Conservation (phyloP, 371 early-diverging fungal species). For the Rhizopus stolonifer region DNA sequence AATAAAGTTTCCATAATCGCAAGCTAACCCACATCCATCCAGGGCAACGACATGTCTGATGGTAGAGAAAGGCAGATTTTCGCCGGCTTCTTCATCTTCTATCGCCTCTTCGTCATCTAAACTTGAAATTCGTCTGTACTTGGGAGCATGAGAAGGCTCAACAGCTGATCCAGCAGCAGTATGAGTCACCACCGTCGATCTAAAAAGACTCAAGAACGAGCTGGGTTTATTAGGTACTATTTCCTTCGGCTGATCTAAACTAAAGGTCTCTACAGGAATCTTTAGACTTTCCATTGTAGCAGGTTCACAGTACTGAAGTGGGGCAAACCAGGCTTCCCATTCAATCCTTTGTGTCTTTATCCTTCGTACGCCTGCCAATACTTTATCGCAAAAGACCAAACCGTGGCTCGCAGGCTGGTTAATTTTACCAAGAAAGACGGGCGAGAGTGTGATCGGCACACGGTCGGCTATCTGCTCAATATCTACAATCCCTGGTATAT, state of each 20-base stretch:
- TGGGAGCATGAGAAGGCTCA: constrained; percentile 6
- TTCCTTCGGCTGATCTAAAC: constrained; percentile 10
- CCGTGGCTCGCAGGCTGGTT: constrained; percentile 31
- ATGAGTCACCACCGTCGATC: not conserved
- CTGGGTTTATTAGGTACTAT: not conserved
- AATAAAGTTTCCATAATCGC: constrained; percentile 41
- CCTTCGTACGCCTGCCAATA: constrained; percentile 38
- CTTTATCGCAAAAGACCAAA: constrained; percentile 29
- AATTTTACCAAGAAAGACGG: constrained; percentile 30
- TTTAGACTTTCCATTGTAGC: not conserved
- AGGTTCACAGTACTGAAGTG: constrained; percentile 34
- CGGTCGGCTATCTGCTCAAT: constrained; percentile 36
- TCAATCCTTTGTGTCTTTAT: constrained; percentile 13
- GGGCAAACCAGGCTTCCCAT: constrained; percentile 44
- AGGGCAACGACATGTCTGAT: constrained; percentile 25
- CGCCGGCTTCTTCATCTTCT: constrained; percentile 23
- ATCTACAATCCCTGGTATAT: constrained; percentile 20
- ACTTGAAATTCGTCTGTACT: constrained; percentile 14
- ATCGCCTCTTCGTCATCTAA: constrained; percentile 10
- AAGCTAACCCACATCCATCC: constrained; percentile 29
- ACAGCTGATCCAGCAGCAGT: constrained; percentile 9
- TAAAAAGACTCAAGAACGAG: constrained; percentile 15
- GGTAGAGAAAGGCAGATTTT: constrained; percentile 30
- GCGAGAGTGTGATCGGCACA: constrained; percentile 9
- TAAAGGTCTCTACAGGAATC: constrained; percentile 24